Evolutionary conservation across 768 basidiomycete genomes (phyloP), one percentile per base, ranked within the genome.

Genomic region (Hygrocybe punicea): DNA sequence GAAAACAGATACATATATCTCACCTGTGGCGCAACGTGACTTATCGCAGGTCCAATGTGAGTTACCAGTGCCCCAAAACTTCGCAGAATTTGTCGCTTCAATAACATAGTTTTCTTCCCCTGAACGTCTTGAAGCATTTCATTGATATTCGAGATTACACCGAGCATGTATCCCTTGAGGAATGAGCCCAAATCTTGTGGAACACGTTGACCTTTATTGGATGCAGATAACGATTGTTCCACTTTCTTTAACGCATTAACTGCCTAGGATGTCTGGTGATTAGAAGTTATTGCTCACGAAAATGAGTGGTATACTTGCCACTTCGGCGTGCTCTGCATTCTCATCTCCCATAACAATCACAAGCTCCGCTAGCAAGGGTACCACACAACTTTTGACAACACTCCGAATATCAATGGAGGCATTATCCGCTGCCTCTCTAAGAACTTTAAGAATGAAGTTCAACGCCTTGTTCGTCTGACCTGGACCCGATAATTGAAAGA

Each of bases 1-100:
- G 34, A 35, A 25, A 10, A 25, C n/a, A 4, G 23, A 29, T 11
- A 34, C 8, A 55, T 17, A 14, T 36, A 21, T 24, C 19, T 49
- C 21, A 93, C 96, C 84, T 98, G 96, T 17, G 93, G 92, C 4
- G 92, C 86, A 53, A 93, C 87, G 46, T 82, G 83, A 44, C 78
- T 81, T 62, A 96, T 87, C 0, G 82, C 75, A 6, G 84, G 74
- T 0, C 90, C 93, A 56, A 95, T 82, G 17, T 82, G 77, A 9
- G 69, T 64, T n/a, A 92, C 82, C 52, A 98, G 75, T 2, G 75
- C 79, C 6, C 89, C 92, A 37, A 97, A 72, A 60, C 91, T 87
- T 23, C 89, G 81, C 48, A 98, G 75, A 57, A 96, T 87, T 66
- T 84, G 85, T 55, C 81, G 80, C 71, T 97, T 98, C 34, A 79